Evolutionary conservation across 2,329 filamentous ascomycete genomes (phyloP), one percentile per base, ranked within the genome.

Genomic region (Fusarium sp.): DNA sequence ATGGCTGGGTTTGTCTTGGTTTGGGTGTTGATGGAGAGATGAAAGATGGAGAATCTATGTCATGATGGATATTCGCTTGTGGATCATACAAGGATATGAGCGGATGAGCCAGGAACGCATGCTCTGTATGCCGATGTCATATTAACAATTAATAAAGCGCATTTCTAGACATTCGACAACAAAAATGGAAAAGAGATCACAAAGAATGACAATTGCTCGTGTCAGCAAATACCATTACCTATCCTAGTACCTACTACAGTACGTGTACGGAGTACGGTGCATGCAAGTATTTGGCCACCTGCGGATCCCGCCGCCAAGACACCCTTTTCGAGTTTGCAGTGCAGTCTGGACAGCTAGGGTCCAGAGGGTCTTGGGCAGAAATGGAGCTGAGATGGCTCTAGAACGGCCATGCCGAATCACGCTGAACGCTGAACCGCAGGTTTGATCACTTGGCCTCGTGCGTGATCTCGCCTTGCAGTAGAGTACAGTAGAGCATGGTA

Each of bases 361-460:
- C 28, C 11, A 30, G 28, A 30, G 11, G 28, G 28, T 30, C 28
- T 30, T 30, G 28, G 28, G 28, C 28, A 30, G 9, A 30, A 30
- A 30, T 13, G 28, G 28, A 30, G 28, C 26, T 46, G 40, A 59
- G 49, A 39, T 52, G 10, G 45, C 32, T 56, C 43, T 58, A 30
- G 51, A 51, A 37, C 52, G 61, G 56, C 44, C 51, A 66, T 26
- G n/a, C 61, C 65, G 59, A 68, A 68, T 66, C 65, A 69, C 56
- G 55, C 56, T 66, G 33, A 44, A 69, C 56, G 55, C 56, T 66
- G 33, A 44, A 54, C 48, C 48, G 35, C 26, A 65, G 57, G 44
- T 40, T 52, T 62, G 65, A 66, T 68, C 65, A 65, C 54, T 68
- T 65, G 54, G 60, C 61, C 28, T 41, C 40, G 54, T 65, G 65